Percentiles rank a stretch among this genome's conserved stretches.
Conservation (phyloP, 768 basidiomycete genomes). For the Termitomyces sp. region DNA sequence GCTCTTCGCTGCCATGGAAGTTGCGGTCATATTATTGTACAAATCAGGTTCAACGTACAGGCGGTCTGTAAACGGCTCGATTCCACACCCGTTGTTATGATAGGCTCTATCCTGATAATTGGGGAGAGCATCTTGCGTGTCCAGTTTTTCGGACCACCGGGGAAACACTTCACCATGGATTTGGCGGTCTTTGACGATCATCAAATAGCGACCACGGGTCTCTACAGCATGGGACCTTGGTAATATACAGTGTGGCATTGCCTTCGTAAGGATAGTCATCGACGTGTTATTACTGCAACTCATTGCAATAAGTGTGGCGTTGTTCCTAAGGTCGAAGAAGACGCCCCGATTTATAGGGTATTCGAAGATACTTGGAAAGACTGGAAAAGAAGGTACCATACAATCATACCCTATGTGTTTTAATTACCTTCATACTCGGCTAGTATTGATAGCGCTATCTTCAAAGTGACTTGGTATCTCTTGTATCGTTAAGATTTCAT, state of each 20-base stretch:
- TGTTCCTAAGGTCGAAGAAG: conserved; percentile 17
- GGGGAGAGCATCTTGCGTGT: conserved; percentile 26
- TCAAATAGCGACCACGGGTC: conserved; percentile 22
- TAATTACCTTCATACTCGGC: conserved; percentile 13
- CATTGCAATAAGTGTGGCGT: conserved; percentile 7
- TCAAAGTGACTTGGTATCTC: no score
- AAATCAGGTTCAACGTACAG: not conserved
- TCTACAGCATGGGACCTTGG: conserved; percentile 21
- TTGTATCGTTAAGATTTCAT: no score
- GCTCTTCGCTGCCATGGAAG: not conserved
- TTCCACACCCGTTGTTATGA: conserved; percentile 21
- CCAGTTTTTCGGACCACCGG: conserved; percentile 29
- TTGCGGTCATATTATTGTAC: not conserved
- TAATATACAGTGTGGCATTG: conserved; percentile 21
- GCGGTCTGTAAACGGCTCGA: not conserved
- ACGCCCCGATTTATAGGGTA: conserved; percentile 17
- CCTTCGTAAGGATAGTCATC: conserved; percentile 14
- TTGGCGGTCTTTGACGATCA: conserved; percentile 22
- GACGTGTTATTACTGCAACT: conserved; percentile 5
- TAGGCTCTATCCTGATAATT: conserved; percentile 20
- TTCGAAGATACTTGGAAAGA: conserved; percentile 27
- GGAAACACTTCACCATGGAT: conserved; percentile 33
- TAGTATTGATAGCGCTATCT: not conserved
- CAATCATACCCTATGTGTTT: conserved; percentile 17
- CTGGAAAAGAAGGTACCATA: conserved; percentile 22